Conservation (phyloP, 192 early-diverging fungal genomes). For the Rhizophagus prolifer region DNA sequence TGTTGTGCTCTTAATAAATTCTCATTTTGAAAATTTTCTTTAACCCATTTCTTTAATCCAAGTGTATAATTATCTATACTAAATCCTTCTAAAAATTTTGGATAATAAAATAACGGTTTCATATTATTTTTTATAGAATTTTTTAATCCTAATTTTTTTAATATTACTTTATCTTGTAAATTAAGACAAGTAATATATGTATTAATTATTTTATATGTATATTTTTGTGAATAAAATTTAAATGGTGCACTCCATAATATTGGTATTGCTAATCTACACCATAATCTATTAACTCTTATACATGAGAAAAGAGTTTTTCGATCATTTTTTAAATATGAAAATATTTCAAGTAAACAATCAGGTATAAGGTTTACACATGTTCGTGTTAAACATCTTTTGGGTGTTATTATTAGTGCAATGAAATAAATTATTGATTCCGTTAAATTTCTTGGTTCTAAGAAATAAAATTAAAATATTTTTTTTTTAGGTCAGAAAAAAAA, state of each 20-base stretch:
- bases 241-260: constrained; percentile 13
- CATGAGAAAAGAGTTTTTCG: neutral
- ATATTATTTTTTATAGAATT: neutral
- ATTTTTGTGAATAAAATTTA: neutral
- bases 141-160: neutral
- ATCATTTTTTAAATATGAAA: neutral
- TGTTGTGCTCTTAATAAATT: neutral
- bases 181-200: neutral
- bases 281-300: neutral
- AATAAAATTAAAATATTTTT: neutral
- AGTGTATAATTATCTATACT: neutral
- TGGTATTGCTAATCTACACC: neutral
- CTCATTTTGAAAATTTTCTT: neutral
- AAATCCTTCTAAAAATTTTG: neutral
- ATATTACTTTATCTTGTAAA: neutral
- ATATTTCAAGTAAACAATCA: neutral
- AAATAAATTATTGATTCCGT: neutral
- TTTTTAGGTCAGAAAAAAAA: no score
- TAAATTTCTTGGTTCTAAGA: neutral
- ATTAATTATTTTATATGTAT: neutral
- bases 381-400: neutral
- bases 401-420: neutral
- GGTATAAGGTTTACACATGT: neutral
- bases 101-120: neutral
- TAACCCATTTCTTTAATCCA: neutral